Conservation (phyloP, 371 early-diverging fungal species). For the Capniomyces stellatus region DNA sequence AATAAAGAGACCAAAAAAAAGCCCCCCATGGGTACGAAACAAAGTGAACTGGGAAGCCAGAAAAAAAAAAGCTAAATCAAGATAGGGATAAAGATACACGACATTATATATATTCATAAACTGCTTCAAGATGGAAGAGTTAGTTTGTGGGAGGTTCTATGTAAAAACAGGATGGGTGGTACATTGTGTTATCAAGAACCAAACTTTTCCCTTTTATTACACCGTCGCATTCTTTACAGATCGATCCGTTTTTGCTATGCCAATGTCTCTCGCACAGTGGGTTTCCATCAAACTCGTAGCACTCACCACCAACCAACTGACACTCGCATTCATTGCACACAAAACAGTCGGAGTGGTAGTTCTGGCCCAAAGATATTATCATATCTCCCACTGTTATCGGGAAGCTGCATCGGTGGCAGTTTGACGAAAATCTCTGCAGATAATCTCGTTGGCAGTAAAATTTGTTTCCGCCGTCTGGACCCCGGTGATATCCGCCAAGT, state of each 20-base stretch:
- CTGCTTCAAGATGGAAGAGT: too few relatives aligned
- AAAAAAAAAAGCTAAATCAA: too few relatives aligned
- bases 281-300: conserved; percentile 25
- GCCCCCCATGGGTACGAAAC: too few relatives aligned
- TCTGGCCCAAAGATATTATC: conserved; percentile 21
- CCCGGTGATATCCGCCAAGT: conserved; percentile 24
- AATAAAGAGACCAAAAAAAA: too few relatives aligned
- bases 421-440: conserved; percentile 21
- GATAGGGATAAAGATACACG: too few relatives aligned
- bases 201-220: conserved; percentile 25
- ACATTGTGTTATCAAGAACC: conserved; percentile 22
- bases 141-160: too few relatives aligned
- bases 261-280: conserved; percentile 28
- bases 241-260: conserved; percentile 24
- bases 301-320: conserved; percentile 22
- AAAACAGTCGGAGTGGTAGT: conserved; percentile 25
- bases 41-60: too few relatives aligned
- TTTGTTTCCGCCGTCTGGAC: conserved; percentile 14
- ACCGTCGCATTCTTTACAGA: conserved; percentile 22
- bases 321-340: conserved; percentile 26
- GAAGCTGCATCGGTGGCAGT: conserved; percentile 21
- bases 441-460: conserved; percentile 29
- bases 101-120: too few relatives aligned
- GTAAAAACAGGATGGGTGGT: conserved; percentile 21
- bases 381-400: conserved; percentile 26